Percentiles rank a stretch among this genome's conserved stretches.
Evolutionary conservation across 257 asterid species (phyloP).

Genomic region (Capsicum pubescens): DNA sequence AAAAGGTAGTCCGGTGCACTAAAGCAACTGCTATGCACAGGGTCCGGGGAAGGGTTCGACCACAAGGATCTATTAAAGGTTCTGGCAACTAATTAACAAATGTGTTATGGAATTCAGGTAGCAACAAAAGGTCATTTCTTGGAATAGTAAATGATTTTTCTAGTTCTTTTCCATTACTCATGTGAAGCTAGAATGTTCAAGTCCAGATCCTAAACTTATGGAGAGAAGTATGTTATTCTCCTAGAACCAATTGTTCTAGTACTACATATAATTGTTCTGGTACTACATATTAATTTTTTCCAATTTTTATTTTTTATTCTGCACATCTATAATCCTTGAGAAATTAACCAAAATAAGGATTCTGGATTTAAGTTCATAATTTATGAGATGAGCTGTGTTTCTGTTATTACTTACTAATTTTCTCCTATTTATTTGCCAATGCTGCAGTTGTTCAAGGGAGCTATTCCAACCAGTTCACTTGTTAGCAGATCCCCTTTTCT

Average conservation of each 20-base stretch:
- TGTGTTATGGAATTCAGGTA: not conserved
- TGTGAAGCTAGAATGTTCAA: not conserved
- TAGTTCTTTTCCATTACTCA: conserved; percentile 14
- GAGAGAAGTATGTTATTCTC: conserved; percentile 6
- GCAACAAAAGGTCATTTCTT: not conserved
- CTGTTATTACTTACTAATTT: conserved; percentile 58
- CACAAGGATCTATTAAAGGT: no score
- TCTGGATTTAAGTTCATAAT: conserved; percentile 7
- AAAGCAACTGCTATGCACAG: no score
- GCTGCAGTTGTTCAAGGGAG: conserved; percentile 85
- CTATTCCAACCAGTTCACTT: conserved; percentile 69
- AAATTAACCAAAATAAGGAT: not conserved
- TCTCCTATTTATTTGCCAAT: conserved; percentile 89
- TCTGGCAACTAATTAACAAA: not conserved
- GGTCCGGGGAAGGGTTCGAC: no score
- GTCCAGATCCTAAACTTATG: not conserved
- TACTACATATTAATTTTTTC: not conserved
- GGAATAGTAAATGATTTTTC: not conserved
- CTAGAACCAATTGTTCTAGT: not conserved
- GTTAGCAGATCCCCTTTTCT: conserved; percentile 61
- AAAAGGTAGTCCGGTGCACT: no score
- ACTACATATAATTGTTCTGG: no score
- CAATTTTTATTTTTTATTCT: not conserved
- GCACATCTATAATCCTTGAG: not conserved
- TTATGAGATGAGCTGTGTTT: not conserved